These are phyloP conservation scores for Alopecurus myosuroides DNA, from an alignment of 176 grass and related monocot genomes.

Conservation along the genomic window DNA sequence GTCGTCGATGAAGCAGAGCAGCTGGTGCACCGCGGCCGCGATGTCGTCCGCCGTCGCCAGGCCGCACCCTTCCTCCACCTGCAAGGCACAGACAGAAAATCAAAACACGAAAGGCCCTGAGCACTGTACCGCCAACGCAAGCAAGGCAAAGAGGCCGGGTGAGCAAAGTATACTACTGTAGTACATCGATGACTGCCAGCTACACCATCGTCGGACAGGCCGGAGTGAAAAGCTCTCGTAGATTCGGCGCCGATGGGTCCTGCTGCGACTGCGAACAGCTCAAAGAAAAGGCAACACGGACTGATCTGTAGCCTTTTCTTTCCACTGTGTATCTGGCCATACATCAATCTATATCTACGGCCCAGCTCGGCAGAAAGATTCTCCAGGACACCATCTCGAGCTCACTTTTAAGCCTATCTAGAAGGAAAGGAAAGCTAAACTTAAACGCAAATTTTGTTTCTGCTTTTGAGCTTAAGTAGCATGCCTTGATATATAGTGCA, in stretches of 20 bases:
- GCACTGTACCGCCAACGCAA: background rate
- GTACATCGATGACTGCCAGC: background rate
- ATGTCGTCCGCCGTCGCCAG: slow-evolving; percentile 72
- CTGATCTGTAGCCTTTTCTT: background rate
- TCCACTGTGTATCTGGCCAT: background rate
- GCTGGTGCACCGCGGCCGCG: slow-evolving; percentile 69
- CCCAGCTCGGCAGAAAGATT: slow-evolving; percentile 33
- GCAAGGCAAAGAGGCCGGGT: background rate
- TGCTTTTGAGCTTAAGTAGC: background rate
- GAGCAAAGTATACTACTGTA: background rate
- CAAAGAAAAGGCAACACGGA: slow-evolving; percentile 19
- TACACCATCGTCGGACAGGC: background rate
- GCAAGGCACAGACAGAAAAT: background rate
- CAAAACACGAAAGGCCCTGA: too few species aligned
- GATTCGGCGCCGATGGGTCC: slow-evolving; percentile 15
- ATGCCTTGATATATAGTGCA: slow-evolving; percentile 16
- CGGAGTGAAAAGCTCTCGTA: background rate
- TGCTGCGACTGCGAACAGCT: background rate
- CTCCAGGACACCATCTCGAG: background rate
- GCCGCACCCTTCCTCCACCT: slow-evolving; percentile 88
- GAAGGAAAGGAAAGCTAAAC: background rate
- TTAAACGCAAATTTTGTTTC: background rate
- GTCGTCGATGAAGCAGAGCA: slow-evolving; percentile 64
- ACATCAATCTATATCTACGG: slow-evolving; percentile 12
- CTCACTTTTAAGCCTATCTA: background rate